Conservation (phyloP, 768 basidiomycete genomes). For the Daedaleopsis sinensis region DNA sequence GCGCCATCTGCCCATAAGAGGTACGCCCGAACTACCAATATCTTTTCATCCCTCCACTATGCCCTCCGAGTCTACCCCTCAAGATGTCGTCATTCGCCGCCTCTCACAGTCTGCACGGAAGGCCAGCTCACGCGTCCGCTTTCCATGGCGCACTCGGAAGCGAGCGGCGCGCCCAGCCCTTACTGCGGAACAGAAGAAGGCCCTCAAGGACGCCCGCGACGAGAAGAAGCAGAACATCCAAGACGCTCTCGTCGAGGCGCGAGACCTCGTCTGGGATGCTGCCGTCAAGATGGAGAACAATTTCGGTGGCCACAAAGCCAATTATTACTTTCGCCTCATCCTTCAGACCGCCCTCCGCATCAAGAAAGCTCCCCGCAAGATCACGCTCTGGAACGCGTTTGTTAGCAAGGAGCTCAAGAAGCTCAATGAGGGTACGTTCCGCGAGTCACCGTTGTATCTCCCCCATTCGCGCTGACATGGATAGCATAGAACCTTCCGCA, state of each 20-base stretch:
- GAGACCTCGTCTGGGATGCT: background rate
- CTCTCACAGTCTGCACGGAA: too few species aligned
- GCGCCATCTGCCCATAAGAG: too few species aligned
- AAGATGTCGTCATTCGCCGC: too few species aligned
- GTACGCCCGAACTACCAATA: too few species aligned
- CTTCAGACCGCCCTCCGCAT: background rate
- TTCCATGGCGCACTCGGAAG: too few species aligned
- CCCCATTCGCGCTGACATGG: too few species aligned
- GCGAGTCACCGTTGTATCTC: too few species aligned
- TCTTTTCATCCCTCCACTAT: too few species aligned
- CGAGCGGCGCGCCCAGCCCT: too few species aligned
- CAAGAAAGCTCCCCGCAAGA: background rate
- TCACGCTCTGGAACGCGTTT: slow-evolving; percentile 1
- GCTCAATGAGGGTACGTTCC: background rate
- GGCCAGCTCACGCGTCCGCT: too few species aligned
- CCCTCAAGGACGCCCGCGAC: background rate
- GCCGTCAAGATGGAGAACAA: background rate
- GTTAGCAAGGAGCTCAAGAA: background rate
- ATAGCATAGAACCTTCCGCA: too few species aligned
- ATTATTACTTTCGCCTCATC: background rate
- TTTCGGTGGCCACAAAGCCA: background rate
- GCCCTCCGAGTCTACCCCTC: too few species aligned
- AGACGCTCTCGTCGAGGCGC: background rate
- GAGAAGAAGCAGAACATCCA: slow-evolving; percentile 1
- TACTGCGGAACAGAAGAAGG: background rate